Evolutionary conservation across 441 rosid genomes (phyloP).

Genomic region (Sinapis alba): DNA sequence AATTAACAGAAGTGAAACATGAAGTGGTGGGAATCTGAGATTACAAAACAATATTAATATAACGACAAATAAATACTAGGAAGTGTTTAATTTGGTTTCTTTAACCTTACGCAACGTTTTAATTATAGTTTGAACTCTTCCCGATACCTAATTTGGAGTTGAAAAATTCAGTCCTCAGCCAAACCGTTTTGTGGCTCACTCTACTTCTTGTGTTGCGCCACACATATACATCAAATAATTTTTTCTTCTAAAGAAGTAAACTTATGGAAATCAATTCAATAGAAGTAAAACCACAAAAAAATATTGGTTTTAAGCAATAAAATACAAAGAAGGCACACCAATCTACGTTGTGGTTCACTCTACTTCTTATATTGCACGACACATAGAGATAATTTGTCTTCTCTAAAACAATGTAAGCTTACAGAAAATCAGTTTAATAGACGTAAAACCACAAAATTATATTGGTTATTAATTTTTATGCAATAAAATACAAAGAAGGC

Average conservation of each 20-base stretch:
- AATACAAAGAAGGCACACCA: background rate
- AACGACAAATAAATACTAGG: slow-evolving; percentile 12
- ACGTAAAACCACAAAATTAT: background rate
- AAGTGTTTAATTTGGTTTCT: slow-evolving; percentile 30
- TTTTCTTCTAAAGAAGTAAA: background rate
- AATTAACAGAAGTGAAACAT: slow-evolving; percentile 15
- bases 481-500: too few species aligned
- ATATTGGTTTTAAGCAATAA: background rate
- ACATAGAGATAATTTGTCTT: background rate
- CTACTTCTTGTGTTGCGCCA: slow-evolving; percentile 33
- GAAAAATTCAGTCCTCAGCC: slow-evolving; percentile 37
- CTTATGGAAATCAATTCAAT: background rate
- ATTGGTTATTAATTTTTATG: background rate
- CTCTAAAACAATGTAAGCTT: background rate
- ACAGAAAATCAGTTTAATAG: background rate
- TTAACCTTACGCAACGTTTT: slow-evolving; percentile 38
- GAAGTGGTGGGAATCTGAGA: slow-evolving; percentile 31
- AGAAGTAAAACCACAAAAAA: background rate
- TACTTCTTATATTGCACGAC: background rate
- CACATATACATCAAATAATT: slow-evolving; percentile 9
- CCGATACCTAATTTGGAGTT: slow-evolving; percentile 40
- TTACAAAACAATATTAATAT: slow-evolving; percentile 18
- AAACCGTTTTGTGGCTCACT: slow-evolving; percentile 38
- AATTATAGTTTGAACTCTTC: slow-evolving; percentile 38
- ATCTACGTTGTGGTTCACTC: background rate